These are phyloP conservation scores for Ogataea paraovalis DNA, from an alignment of 805 yeast genomes.

Conservation along the genomic window DNA sequence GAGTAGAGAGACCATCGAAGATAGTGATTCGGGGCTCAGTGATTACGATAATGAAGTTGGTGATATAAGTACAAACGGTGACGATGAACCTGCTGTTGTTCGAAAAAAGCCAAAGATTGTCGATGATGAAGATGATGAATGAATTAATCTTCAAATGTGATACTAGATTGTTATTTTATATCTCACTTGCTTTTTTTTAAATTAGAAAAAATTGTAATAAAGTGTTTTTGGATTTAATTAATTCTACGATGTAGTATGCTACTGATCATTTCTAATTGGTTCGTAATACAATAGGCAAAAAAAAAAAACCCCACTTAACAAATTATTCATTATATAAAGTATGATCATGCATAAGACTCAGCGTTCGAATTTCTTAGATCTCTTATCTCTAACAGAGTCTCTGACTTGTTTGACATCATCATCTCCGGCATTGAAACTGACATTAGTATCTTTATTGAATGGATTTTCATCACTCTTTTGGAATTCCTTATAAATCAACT, in stretches of 20 bases:
- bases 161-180: background rate
- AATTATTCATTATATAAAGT: constrained; percentile 2
- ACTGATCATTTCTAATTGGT: too few species aligned
- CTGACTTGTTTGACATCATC: constrained; percentile 41
- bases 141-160: background rate
- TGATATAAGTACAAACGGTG: constrained; percentile 6
- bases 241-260: too few species aligned
- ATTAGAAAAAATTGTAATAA: background rate
- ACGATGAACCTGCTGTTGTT: constrained; percentile 2
- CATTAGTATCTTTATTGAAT: constrained; percentile 69
- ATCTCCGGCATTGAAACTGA: constrained; percentile 60
- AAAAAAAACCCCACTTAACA: too few species aligned
- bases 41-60: constrained; percentile 5
- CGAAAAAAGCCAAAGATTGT: constrained; percentile 17
- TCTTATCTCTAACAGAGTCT: constrained; percentile 26
- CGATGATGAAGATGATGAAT: constrained; percentile 22
- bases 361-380: constrained; percentile 31
- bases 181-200: background rate
- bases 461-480: constrained; percentile 80
- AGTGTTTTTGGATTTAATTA: background rate
- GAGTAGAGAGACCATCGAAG: constrained; percentile 29
- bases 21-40: constrained; percentile 29
- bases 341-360: constrained; percentile 6
- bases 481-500: constrained; percentile 72
- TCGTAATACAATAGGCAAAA: background rate